phyloP scores from a whole-genome alignment of 164 flowering plant species.

The Euptelea pleiosperma region DNA sequence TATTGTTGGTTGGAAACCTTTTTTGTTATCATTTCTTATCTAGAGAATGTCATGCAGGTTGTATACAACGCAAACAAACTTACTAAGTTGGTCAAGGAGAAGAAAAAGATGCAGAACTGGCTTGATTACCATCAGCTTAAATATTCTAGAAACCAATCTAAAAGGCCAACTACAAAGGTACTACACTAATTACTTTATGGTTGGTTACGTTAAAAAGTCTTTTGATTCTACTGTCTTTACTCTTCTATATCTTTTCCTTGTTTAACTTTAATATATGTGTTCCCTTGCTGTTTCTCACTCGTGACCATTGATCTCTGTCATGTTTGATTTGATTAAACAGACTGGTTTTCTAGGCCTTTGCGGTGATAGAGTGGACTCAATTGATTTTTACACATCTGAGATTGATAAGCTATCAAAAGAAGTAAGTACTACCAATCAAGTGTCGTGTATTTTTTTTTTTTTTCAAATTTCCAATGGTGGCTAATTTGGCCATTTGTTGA shows the following conservation, averaged over 20 bases:
- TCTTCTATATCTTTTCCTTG: not conserved
- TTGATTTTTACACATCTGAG: conserved; percentile 54
- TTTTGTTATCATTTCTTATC: not conserved
- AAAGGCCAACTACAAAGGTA: conserved; percentile 61
- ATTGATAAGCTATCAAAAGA: conserved; percentile 45
- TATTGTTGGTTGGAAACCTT: conserved; percentile 7
- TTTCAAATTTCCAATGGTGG: not conserved
- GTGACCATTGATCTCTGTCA: not conserved
- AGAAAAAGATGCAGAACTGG: conserved; percentile 69
- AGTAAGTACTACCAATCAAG: conserved; percentile 32
- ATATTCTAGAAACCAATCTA: conserved; percentile 47
- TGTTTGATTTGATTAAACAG: conserved; percentile 28
- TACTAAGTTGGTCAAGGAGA: conserved; percentile 49
- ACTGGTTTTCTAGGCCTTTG: conserved; percentile 75
- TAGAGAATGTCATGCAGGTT: conserved; percentile 43
- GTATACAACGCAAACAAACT: conserved; percentile 75
- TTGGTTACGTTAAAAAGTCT: not conserved
- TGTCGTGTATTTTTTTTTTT: not conserved
- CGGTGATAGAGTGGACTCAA: conserved; percentile 69
- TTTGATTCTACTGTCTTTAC: not conserved
- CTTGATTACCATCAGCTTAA: conserved; percentile 65
- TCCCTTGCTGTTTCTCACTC: not conserved
- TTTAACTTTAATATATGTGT: not conserved
- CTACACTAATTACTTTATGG: not conserved
- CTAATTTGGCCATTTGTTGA: no score